Evolutionary conservation across 805 yeast species (phyloP).

Genomic region (Candida orba): DNA sequence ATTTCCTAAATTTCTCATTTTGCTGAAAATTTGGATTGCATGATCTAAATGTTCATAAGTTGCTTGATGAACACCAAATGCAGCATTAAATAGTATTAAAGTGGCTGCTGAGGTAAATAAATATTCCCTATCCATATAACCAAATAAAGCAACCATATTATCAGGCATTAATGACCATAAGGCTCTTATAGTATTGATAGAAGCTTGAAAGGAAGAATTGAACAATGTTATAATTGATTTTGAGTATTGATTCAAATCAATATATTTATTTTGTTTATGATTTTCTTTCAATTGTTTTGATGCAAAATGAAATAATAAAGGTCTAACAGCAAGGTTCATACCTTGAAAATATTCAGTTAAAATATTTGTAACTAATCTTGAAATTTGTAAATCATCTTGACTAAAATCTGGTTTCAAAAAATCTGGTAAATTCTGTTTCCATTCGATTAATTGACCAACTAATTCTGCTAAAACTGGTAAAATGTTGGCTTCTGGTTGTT

Average conservation of each 20-base stretch:
- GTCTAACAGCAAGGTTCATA: conserved; percentile 70
- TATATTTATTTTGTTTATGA: conserved; percentile 40
- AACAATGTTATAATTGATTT: conserved; percentile 58
- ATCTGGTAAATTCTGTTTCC: conserved; percentile 62
- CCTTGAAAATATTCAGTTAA: conserved; percentile 84
- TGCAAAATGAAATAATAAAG: conserved; percentile 69
- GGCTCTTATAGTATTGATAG: conserved; percentile 65
- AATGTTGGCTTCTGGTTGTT: conserved; percentile 70
- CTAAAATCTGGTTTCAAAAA: conserved; percentile 61
- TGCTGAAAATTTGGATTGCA: conserved; percentile 60
- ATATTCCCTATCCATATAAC: conserved; percentile 83
- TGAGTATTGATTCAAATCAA: conserved; percentile 63
- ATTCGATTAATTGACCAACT: conserved; percentile 56
- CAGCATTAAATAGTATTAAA: conserved; percentile 62
- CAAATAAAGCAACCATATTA: conserved; percentile 78
- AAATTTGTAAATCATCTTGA: conserved; percentile 41
- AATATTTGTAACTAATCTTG: conserved; percentile 62
- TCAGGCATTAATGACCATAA: conserved; percentile 70
- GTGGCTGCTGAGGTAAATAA: conserved; percentile 73
- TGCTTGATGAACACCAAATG: conserved; percentile 77
- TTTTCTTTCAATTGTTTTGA: conserved; percentile 52
- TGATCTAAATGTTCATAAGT: conserved; percentile 67
- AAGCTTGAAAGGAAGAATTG: conserved; percentile 75
- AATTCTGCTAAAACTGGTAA: conserved; percentile 66
- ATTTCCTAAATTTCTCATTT: conserved; percentile 71